Evolutionary conservation across 2,329 filamentous ascomycete genomes (phyloP).

Genomic region (Thelonectria discophora): DNA sequence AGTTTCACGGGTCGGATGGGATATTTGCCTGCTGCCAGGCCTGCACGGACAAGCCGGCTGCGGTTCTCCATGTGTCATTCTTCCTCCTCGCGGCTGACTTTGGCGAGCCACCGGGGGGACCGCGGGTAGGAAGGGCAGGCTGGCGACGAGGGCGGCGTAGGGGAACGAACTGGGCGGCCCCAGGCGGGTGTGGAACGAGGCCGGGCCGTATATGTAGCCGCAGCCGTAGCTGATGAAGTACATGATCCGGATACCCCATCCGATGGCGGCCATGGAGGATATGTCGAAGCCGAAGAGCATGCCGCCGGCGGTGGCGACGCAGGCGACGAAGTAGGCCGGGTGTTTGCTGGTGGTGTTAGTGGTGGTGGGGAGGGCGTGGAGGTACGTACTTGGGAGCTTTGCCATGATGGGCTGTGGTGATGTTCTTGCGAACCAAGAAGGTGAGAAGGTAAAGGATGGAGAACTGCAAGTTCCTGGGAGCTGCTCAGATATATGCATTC

Average conservation of each 20-base stretch:
- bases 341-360: too few relatives aligned
- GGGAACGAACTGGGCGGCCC: conserved; percentile 71
- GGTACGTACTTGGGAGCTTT: too few relatives aligned
- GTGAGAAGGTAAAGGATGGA: too few relatives aligned
- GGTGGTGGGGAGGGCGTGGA: too few relatives aligned
- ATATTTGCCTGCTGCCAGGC: conserved; percentile 58
- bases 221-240: conserved; percentile 72
- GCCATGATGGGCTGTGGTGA: too few relatives aligned
- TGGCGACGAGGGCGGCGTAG: conserved; percentile 62
- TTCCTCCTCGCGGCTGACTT: conserved; percentile 65
- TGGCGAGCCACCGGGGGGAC: conserved; percentile 69
- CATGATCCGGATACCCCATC: conserved; percentile 64
- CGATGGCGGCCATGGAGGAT: conserved; percentile 1
- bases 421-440: too few relatives aligned
- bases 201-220: conserved; percentile 63
- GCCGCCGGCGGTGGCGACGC: background rate
- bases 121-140: conserved; percentile 66
- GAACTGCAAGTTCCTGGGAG: too few relatives aligned
- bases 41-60: conserved; percentile 42
- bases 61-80: conserved; percentile 28
- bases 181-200: conserved; percentile 71
- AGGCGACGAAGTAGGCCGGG: too few relatives aligned
- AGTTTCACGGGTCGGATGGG: background rate
- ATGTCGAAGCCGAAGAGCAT: conserved; percentile 3
- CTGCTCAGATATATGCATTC: too few relatives aligned